Evolutionary conservation across 2,329 filamentous ascomycete species (phyloP).

Genomic region (Coniochaeta pulveracea): DNA sequence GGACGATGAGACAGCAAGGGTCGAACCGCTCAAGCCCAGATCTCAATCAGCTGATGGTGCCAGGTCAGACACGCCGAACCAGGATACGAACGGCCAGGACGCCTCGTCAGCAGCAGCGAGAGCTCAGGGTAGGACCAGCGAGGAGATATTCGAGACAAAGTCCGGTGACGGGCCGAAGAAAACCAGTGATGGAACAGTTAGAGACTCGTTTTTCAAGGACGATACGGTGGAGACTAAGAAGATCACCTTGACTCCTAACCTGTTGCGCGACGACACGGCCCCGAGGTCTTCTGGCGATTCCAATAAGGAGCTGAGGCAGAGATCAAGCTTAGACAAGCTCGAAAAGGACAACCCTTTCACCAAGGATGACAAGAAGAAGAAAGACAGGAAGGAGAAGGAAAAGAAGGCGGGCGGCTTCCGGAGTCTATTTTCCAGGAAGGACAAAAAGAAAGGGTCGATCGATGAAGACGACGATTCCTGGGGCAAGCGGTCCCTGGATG

Average conservation of each 20-base stretch:
- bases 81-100: constrained; percentile 22
- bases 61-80: constrained; percentile 18
- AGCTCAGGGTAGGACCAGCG: constrained; percentile 37
- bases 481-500: constrained; percentile 49
- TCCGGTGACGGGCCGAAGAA: constrained; percentile 40
- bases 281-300: constrained; percentile 43
- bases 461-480: constrained; percentile 49
- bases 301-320: constrained; percentile 40
- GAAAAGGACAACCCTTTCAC: constrained; percentile 43
- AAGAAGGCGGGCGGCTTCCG: constrained; percentile 46
- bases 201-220: constrained; percentile 96
- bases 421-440: constrained; percentile 51
- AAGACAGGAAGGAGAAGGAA: constrained; percentile 64
- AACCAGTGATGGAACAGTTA: constrained; percentile 74
- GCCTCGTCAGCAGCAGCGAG: constrained; percentile 14
- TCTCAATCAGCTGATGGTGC: constrained; percentile 24
- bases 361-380: constrained; percentile 68
- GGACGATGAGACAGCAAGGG: constrained; percentile 41
- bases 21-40: constrained; percentile 42
- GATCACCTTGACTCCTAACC: constrained; percentile 88
- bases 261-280: constrained; percentile 70
- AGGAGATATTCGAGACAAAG: constrained; percentile 53
- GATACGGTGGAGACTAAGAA: constrained; percentile 93
- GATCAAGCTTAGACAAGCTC: constrained; percentile 62
- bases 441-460: constrained; percentile 43